Conservation (phyloP, 208 protist species). For the Wallacemonas sp. region DNA sequence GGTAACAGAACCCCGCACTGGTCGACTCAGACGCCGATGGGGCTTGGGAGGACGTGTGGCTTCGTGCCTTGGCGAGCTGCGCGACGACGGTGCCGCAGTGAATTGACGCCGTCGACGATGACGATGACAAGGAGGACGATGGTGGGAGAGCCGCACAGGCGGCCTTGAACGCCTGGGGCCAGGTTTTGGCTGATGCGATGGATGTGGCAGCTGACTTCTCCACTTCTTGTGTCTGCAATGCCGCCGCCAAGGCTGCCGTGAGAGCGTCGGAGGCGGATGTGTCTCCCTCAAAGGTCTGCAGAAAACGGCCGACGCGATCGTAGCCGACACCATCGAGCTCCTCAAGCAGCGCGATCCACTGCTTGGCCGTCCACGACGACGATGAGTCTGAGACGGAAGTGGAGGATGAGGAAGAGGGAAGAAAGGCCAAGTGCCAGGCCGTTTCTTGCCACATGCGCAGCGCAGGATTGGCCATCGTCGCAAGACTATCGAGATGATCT, state of each 20-base stretch:
- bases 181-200: too few relatives aligned
- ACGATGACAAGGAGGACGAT: not conserved
- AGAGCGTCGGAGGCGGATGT: too few relatives aligned
- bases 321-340: slow-evolving; percentile 8
- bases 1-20: not conserved
- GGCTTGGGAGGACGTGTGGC: not conserved
- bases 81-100: not conserved
- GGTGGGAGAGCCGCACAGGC: not conserved
- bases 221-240: too few relatives aligned
- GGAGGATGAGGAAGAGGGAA: not conserved
- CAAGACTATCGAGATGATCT: too few relatives aligned
- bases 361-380: not conserved
- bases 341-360: not conserved
- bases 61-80: not conserved
- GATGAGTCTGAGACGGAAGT: not conserved
- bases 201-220: too few relatives aligned
- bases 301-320: not conserved
- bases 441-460: slow-evolving; percentile 1
- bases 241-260: too few relatives aligned
- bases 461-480: not conserved
- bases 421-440: slow-evolving; percentile 6
- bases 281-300: not conserved
- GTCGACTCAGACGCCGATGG: not conserved
- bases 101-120: too few relatives aligned
- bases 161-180: slow-evolving; percentile 4